Base-by-base conservation (phyloP, 2,329 filamentous ascomycete genomes). In the Lasiodiplodia hormozganensis region DNA sequence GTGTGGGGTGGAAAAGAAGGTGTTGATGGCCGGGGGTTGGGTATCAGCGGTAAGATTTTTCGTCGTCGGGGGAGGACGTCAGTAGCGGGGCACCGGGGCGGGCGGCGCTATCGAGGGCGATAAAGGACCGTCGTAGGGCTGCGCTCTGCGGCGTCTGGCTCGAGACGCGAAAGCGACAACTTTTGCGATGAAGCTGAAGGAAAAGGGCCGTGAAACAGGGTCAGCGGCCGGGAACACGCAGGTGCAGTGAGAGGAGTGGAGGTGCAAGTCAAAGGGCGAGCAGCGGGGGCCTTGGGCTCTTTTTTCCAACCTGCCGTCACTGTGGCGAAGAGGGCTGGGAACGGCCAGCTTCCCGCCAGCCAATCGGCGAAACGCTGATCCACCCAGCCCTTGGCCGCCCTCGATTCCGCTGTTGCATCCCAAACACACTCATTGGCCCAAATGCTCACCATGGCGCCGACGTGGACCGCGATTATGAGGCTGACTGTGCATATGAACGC, bases 291-390 rank as follows among this genome's bases (percentile, higher is more conserved):
- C 66, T 34, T 57, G 43, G 43, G 43, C 43, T 36, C 57, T 54
- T 53, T 68, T 68, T 62, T 38, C 66, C 56, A 38, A 34, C 31
- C 56, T 40, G 47, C 66, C 36, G 31, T 60, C 56, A 60, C 56
- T 68, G 66, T 68, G 66, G 66, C 66, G 66, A 68, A 56, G 54
- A 56, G 60, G 60, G 49, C 62, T 65, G 62, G 49, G 62, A 65
- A 65, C 62, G 62, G 60, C 47, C 60, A 52, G 60, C 43, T 64
- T 18, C 31, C 60, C 60, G 60, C 40, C 43, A n/a, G 65, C 66
- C 56, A 68, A 68, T 68, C 66, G 66, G 66, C 34, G 47, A 68
- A 68, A 62, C 66, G 66, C 57, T 68, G 56, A 68, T 68, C 66
- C 66, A 68, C 57, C 43, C 47, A n/a, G 28, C 36, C 53, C 56